Evolutionary conservation across 768 basidiomycete species (phyloP), one percentile per base, ranked within the genome.

Genomic region (Pulveroboletus sp.): DNA sequence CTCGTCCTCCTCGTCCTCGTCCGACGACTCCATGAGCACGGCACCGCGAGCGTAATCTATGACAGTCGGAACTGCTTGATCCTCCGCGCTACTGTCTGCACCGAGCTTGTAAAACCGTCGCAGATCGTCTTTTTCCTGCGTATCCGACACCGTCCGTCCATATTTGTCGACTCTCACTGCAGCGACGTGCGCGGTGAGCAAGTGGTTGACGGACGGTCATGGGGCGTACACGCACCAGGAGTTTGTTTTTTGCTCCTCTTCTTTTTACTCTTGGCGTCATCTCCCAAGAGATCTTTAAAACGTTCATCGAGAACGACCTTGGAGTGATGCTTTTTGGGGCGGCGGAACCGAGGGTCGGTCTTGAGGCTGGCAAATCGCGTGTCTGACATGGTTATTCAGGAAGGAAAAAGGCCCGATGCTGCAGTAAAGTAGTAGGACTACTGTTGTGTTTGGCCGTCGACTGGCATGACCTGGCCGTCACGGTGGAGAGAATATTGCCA

Each of bases 271-370:
- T 59, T 63, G 49, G 75, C 74, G 47, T 68, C 72, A 13, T 74
- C 69, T 49, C 77, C 72, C 37, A 97, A 81, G 17, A 96, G 77
- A 47, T 76, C 72, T 67, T 86, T 90, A 78, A 98, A 99, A 20
- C 96, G 84, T 11, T 93, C 85, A 65, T 99, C 96, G 31, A 97
- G 79, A 45, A 87, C 80, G 45, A 96, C 85, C 68, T 93, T 96
- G 56, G 81, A 73, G 49, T 82, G 73, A 30, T 85, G 81, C 68
- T 85, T 90, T 65, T 83, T 89, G 2, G 90, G 88, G 27, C 80
- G 79, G 22, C 93, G 77, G 73, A 99, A 99, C 42, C 96, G 83
- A 39, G 96, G 96, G 65, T 99, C 95, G 13, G 91, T 83, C 64
- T 82, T 85, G 47, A 97, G 75, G 45, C 89, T 76, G 17, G 87